Evolutionary conservation across 2,329 filamentous ascomycete species (phyloP), one percentile per base, ranked within the genome.

Genomic region (Ascocoryne sarcoides): DNA sequence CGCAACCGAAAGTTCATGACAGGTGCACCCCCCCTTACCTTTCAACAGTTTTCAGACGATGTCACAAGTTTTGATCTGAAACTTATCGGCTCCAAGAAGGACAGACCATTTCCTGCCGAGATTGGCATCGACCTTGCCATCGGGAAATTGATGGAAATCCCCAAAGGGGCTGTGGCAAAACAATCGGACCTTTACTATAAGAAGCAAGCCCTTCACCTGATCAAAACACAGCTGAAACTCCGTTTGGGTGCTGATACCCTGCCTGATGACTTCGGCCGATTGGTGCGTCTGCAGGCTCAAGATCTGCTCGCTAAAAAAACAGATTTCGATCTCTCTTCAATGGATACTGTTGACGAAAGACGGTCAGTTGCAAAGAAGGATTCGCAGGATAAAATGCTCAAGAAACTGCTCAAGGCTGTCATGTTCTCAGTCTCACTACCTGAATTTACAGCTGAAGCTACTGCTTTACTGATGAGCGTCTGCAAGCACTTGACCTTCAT

Each of bases 1-100:
- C 79, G 92, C 18, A 99, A 98, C 56, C 73, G 93, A 26, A 95
- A 94, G 58, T 98, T 95, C 61, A 82, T 96, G 67, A 95, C 84
- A 4, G 84, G 88, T 35, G 85, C 90, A 2, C 81, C 90, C 4
- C 78, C 82, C n/a, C 74, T 98, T 10, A 73, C 78, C 1, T 96
- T 84, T 62, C 81, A 88, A 60, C 73, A 81, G 36, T 96, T 83
- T 58, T 81, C 90, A 4, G 92, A 98, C 60, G 92, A 96, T 53
- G 69, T 78, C 15, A 76, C 87, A 1, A 95, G 86, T 56, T 85
- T 95, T 48, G 89, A 96, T 51, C 69, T 98, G 43, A 81, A 86
- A 23, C 73, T 98, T 10, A 84, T 94, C 43, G 92, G 92, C 0
- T 90, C 92, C 0, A 88, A 87, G 55, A 83, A 83, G 52, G 89